A percentile compares a stretch with the other conserved stretches of the same genome.
These are phyloP conservation scores for Spizellomyces sp. DNA, from an alignment of 192 early-diverging fungal genomes.

Conservation along the genomic window DNA sequence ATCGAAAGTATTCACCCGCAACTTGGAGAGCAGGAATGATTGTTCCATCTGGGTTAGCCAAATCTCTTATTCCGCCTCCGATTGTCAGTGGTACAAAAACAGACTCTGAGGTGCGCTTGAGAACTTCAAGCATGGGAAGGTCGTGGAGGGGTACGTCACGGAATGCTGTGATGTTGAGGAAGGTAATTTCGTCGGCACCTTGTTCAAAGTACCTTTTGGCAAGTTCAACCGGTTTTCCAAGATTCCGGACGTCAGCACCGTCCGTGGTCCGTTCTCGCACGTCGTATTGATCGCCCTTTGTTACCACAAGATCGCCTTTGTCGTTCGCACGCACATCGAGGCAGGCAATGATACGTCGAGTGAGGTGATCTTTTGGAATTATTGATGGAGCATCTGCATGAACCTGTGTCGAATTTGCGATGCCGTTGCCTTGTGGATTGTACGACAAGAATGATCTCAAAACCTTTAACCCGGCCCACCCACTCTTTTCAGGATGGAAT, in stretches of 20 bases:
- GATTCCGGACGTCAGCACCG: conserved; percentile 78
- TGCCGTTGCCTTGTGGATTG: neutral
- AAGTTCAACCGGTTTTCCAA: conserved; percentile 97
- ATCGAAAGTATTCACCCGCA: conserved; percentile 98
- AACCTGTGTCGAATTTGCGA: conserved; percentile 11
- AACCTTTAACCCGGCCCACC: conserved; percentile 81
- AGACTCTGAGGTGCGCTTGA: conserved; percentile 78
- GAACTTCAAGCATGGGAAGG: conserved; percentile 94
- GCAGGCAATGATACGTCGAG: conserved; percentile 94
- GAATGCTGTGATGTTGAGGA: conserved; percentile 99
- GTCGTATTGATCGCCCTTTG: conserved; percentile 99
- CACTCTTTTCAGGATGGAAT: conserved; percentile 99
- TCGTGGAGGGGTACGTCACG: conserved; percentile 87
- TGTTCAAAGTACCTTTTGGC: conserved; percentile 89
- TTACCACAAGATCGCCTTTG: conserved; percentile 95
- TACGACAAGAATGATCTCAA: conserved; percentile 75
- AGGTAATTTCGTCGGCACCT: conserved; percentile 97
- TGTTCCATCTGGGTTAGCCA: conserved; percentile 80
- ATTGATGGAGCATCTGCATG: neutral
- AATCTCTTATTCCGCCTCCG: conserved; percentile 96
- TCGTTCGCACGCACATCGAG: conserved; percentile 98
- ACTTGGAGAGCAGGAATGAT: conserved; percentile 84
- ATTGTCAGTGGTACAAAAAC: conserved; percentile 99
- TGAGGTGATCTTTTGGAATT: conserved; percentile 60
- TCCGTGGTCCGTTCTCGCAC: conserved; percentile 74